Evolutionary conservation across 306 rosid species (phyloP).

Genomic region (Rosa rugosa): DNA sequence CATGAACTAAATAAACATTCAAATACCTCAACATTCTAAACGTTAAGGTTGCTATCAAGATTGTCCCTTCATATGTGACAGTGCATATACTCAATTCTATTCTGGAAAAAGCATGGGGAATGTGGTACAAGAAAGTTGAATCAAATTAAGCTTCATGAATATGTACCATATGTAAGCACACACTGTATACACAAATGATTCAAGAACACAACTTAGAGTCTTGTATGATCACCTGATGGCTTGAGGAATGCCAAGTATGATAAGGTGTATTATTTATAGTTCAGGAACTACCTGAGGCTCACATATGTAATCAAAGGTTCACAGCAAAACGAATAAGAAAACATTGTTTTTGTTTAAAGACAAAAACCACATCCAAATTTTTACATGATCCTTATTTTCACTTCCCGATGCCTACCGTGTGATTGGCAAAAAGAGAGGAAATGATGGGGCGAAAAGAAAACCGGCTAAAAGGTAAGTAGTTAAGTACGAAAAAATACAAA

Average conservation of each 20-base stretch:
- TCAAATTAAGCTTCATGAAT: background rate
- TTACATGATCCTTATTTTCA: background rate
- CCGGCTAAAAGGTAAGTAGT: background rate
- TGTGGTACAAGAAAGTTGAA: background rate
- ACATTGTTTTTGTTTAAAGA: background rate
- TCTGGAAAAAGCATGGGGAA: background rate
- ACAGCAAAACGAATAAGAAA: background rate
- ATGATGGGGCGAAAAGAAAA: background rate
- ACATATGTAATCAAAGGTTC: background rate
- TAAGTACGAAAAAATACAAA: background rate
- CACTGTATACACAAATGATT: background rate
- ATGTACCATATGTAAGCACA: no score
- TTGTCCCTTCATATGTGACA: background rate
- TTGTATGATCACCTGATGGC: background rate
- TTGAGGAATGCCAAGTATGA: background rate
- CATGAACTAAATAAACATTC: background rate
- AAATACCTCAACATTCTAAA: background rate
- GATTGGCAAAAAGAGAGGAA: background rate
- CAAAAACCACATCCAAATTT: background rate
- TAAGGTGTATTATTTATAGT: background rate
- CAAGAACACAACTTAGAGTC: background rate
- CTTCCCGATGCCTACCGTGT: background rate
- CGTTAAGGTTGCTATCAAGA: background rate
- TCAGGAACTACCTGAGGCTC: background rate
- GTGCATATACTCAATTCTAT: background rate